Evolutionary conservation across 495 filamentous ascomycete species (phyloP).

Genomic region (Penicillium argentinense): DNA sequence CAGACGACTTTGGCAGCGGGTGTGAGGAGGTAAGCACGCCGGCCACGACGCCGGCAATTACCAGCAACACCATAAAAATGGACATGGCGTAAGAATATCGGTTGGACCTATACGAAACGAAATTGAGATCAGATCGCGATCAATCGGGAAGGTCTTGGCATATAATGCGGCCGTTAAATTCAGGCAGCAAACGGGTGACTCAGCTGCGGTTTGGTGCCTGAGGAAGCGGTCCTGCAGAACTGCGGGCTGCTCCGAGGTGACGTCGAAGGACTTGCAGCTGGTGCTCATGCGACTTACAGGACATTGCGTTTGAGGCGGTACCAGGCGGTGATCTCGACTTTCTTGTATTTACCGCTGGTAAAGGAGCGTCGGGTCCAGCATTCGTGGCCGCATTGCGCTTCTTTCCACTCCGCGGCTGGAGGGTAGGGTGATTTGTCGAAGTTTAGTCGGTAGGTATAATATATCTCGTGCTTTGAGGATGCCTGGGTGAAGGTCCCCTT

Average conservation of each 20-base stretch:
- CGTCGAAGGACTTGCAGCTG: too few species aligned
- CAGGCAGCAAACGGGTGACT: too few species aligned
- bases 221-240: too few species aligned
- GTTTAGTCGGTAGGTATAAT: background rate
- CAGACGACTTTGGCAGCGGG: slow-evolving; percentile 6
- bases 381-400: background rate
- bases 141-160: too few species aligned
- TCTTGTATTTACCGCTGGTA: too few species aligned
- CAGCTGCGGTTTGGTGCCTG: too few species aligned
- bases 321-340: too few species aligned
- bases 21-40: slow-evolving; percentile 7
- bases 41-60: slow-evolving; percentile 4
- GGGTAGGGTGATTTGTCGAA: background rate
- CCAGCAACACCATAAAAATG: slow-evolving; percentile 2
- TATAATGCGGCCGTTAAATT: too few species aligned
- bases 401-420: background rate
- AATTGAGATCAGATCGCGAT: background rate
- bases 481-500: background rate
- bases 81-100: background rate
- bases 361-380: too few species aligned
- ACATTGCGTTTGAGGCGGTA: too few species aligned
- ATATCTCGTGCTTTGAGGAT: background rate
- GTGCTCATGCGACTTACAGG: too few species aligned
- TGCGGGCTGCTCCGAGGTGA: too few species aligned
- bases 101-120: background rate